Conservation (phyloP, 768 basidiomycete genomes). For the Trametes sanguinea region DNA sequence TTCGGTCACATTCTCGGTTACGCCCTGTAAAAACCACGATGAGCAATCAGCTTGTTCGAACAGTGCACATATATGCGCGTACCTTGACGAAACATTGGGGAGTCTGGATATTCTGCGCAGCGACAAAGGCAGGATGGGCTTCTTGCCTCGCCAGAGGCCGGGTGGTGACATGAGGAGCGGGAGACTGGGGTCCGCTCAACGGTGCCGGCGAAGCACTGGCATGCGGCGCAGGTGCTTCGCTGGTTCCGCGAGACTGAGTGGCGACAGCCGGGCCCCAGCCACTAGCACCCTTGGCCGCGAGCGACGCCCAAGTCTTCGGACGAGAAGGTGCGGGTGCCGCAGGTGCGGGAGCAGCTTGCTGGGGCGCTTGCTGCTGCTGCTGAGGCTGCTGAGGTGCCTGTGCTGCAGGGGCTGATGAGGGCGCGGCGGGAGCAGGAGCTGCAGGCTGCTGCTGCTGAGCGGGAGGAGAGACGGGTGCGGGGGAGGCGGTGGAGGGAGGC, state of each 20-base stretch:
- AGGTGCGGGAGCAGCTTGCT: slow-evolving; percentile 33
- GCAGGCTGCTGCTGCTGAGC: slow-evolving; percentile 32
- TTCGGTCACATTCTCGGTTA: slow-evolving; percentile 64
- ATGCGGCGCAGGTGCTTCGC: slow-evolving; percentile 54
- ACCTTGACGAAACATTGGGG: slow-evolving; percentile 94
- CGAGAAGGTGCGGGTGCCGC: slow-evolving; percentile 43
- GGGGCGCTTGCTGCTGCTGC: slow-evolving; percentile 31
- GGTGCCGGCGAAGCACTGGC: slow-evolving; percentile 38
- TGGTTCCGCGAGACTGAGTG: slow-evolving; percentile 73
- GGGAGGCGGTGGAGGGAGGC: slow-evolving; percentile 31
- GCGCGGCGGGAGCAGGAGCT: slow-evolving; percentile 35
- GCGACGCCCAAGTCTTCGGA: slow-evolving; percentile 89
- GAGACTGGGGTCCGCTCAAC: slow-evolving; percentile 33
- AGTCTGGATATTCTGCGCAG: slow-evolving; percentile 65
- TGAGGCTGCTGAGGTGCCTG: neutral
- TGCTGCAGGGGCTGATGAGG: slow-evolving; percentile 24
- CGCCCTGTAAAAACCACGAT: slow-evolving; percentile 49
- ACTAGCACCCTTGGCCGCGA: slow-evolving; percentile 79
- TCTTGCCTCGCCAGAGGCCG: slow-evolving; percentile 43
- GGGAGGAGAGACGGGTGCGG: slow-evolving; percentile 34
- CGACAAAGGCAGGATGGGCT: slow-evolving; percentile 49
- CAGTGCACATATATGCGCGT: slow-evolving; percentile 23
- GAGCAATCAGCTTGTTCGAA: neutral
- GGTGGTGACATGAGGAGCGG: slow-evolving; percentile 37
- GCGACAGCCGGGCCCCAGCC: slow-evolving; percentile 88